Evolutionary conservation across 2,329 filamentous ascomycete genomes (phyloP).

Genomic region (Aspergillus tubingensis): DNA sequence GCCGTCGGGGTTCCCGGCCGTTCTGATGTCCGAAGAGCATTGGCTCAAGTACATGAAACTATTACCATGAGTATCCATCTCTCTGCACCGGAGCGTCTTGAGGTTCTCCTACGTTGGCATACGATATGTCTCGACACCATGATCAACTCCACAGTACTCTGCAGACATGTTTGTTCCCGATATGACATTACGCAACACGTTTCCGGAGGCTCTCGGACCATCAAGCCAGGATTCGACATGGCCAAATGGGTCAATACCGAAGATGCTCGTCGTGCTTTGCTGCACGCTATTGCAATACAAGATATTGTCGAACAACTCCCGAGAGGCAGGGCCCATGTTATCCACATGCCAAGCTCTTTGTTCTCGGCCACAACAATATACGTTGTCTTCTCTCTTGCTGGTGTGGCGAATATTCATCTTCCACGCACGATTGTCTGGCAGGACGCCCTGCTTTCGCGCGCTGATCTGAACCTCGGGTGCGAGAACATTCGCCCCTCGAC

Average conservation of each 20-base stretch:
- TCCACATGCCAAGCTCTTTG: slow-evolving; percentile 49
- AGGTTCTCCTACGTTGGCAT: slow-evolving; percentile 49
- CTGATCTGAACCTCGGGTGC: slow-evolving; percentile 31
- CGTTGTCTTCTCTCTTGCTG: slow-evolving; percentile 43
- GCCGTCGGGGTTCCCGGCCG: slow-evolving; percentile 44
- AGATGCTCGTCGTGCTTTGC: slow-evolving; percentile 43
- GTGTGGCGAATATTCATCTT: slow-evolving; percentile 40
- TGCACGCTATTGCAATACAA: slow-evolving; percentile 50
- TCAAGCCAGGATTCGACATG: slow-evolving; percentile 39
- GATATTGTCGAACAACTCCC: slow-evolving; percentile 50
- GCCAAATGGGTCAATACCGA: slow-evolving; percentile 41
- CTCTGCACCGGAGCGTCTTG: slow-evolving; percentile 40
- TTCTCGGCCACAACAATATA: slow-evolving; percentile 50
- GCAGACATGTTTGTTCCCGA: slow-evolving; percentile 41
- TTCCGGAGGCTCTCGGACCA: slow-evolving; percentile 33
- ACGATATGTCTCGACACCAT: slow-evolving; percentile 48
- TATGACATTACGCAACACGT: slow-evolving; percentile 45
- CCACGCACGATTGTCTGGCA: slow-evolving; percentile 47
- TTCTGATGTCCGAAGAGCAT: slow-evolving; percentile 41
- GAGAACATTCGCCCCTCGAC: slow-evolving; percentile 25
- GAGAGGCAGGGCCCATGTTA: slow-evolving; percentile 47
- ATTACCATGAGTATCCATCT: slow-evolving; percentile 42
- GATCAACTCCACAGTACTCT: slow-evolving; percentile 45
- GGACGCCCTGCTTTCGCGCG: slow-evolving; percentile 37
- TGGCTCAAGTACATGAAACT: slow-evolving; percentile 44